Percentiles rank a stretch among this genome's conserved stretches.
Evolutionary conservation across 1,284 basidiomycete species (phyloP).

Genomic region (Omphalotus olearius): DNA sequence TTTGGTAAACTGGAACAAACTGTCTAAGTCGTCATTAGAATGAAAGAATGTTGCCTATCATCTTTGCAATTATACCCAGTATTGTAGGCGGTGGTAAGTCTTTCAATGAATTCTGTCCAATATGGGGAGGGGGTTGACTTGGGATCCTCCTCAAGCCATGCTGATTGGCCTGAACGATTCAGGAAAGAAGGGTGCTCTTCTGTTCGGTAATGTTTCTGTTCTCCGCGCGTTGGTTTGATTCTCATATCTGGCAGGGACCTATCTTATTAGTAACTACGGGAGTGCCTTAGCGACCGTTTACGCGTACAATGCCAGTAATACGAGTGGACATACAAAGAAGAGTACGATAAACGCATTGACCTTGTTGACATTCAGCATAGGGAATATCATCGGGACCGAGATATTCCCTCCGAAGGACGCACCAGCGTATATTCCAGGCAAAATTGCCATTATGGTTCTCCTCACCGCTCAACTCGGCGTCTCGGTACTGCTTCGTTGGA

Average conservation of each 20-base stretch:
- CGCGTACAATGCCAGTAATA: slow-evolving; percentile 39
- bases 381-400: slow-evolving; percentile 59
- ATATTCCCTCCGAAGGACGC: slow-evolving; percentile 63
- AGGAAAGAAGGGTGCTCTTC: slow-evolving; percentile 45
- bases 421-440: slow-evolving; percentile 59
- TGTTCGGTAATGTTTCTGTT: slow-evolving; percentile 46
- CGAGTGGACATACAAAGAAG: slow-evolving; percentile 67
- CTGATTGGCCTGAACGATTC: slow-evolving; percentile 53
- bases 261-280: slow-evolving; percentile 57
- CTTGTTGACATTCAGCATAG: slow-evolving; percentile 50
- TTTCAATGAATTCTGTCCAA: too few species aligned
- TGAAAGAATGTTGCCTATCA: slow-evolving; percentile 62
- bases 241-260: slow-evolving; percentile 34
- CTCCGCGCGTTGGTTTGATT: too few species aligned
- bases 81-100: slow-evolving; percentile 49
- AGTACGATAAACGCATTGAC: slow-evolving; percentile 62
- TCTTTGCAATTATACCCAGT: slow-evolving; percentile 57
- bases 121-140: not conserved
- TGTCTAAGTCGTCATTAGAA: slow-evolving; percentile 28
- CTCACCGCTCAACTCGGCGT: slow-evolving; percentile 48
- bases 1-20: not conserved
- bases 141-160: slow-evolving; percentile 33
- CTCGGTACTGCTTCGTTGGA: slow-evolving; percentile 47
- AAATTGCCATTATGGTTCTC: slow-evolving; percentile 57
- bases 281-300: slow-evolving; percentile 59